Conservation (phyloP, 352 stramenopile species). For the Chrysophaeum taylorii region DNA sequence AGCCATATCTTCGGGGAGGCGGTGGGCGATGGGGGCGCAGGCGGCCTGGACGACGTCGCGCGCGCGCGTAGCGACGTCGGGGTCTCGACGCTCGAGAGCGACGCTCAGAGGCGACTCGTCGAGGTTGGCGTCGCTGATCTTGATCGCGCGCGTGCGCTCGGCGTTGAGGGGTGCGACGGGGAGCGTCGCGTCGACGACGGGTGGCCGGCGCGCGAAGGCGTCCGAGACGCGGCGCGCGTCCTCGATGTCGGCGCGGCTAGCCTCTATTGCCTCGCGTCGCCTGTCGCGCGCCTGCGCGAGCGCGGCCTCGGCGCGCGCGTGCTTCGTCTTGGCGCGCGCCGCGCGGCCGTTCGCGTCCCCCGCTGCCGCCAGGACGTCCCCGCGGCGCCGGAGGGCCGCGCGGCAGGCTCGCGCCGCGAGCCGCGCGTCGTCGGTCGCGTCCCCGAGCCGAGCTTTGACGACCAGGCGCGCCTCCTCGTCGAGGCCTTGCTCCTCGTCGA, state of each 20-base stretch:
- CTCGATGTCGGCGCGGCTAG: background rate
- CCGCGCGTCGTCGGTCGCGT: no score
- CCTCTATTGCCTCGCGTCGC: background rate
- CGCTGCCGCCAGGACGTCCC: background rate
- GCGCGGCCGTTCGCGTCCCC: background rate
- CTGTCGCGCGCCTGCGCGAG: background rate
- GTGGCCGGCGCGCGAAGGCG: no score
- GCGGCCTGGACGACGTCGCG: no score
- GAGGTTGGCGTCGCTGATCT: no score
- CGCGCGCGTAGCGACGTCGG: no score
- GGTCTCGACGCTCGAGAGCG: no score
- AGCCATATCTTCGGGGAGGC: background rate
- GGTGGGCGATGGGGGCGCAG: background rate
- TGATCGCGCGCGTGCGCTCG: background rate
- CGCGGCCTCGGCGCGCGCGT: background rate
- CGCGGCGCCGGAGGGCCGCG: no score
- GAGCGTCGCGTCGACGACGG: background rate
- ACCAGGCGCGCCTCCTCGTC: no score
- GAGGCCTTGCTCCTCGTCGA: no score
- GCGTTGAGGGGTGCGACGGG: background rate
- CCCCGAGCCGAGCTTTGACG: no score
- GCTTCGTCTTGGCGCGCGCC: background rate
- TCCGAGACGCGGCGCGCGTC: no score
- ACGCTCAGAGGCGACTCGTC: background rate
- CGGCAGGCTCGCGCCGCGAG: no score